A percentile compares a stretch with the other conserved stretches of the same genome.
phyloP scores from a whole-genome alignment of 1,139 yeast genomes.

The Suhomyces wounanorum region DNA sequence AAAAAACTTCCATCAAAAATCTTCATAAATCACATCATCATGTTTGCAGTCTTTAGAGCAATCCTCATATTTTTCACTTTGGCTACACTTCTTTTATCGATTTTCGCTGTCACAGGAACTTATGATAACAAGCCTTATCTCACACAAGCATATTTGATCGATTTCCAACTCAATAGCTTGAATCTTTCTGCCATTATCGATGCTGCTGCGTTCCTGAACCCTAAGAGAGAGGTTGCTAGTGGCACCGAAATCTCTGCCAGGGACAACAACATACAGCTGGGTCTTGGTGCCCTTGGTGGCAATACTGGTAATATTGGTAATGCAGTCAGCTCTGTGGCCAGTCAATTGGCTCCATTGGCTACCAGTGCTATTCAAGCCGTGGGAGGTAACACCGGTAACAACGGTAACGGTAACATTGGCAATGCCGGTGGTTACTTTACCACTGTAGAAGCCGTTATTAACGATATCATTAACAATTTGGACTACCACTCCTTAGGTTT shows the following conservation, averaged over 20 bases:
- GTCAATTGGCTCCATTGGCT: neutral
- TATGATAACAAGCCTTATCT: conserved; percentile 38
- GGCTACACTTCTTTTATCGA: conserved; percentile 36
- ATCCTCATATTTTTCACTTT: conserved; percentile 38
- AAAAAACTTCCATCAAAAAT: neutral
- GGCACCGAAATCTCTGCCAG: conserved; percentile 2
- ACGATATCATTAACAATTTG: conserved; percentile 17
- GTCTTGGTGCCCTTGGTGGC: neutral
- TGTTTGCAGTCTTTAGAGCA: conserved; percentile 40
- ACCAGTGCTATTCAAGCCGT: neutral
- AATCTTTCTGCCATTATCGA: conserved; percentile 36
- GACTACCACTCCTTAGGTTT: conserved; percentile 45
- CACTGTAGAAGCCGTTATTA: conserved; percentile 43
- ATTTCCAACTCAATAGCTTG: conserved; percentile 38
- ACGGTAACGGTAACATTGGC: neutral
- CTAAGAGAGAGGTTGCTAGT: conserved; percentile 7
- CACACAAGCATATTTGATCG: conserved; percentile 39
- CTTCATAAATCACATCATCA: conserved; percentile 7
- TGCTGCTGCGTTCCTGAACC: conserved; percentile 15
- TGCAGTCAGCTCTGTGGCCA: neutral
- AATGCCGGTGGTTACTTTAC: conserved; percentile 45
- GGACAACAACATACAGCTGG: conserved; percentile 5
- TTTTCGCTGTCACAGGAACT: conserved; percentile 47
- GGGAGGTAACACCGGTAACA: neutral
- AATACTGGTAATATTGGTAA: neutral